Base-by-base conservation (phyloP, 2,329 filamentous ascomycete species). In the Fusarium sp. region DNA sequence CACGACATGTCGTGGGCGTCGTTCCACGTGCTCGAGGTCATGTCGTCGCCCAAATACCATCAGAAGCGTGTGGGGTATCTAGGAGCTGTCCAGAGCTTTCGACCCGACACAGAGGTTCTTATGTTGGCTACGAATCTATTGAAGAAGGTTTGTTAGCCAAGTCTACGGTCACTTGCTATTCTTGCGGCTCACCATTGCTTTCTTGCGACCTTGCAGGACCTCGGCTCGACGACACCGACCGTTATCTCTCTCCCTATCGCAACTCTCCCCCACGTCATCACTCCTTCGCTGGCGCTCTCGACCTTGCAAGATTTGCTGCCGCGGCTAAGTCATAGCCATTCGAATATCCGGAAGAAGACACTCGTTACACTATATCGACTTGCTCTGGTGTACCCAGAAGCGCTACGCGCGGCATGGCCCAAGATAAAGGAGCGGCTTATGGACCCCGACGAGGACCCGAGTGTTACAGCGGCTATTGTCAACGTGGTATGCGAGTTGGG, bases 1-100 rank as follows among this genome's bases (percentile, higher is more conserved):
- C 93, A 98, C 79, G 96, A 98, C 82, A 99, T 99, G 96, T 98
- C 95, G 4, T 99, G 96, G 96, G 96, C 96, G 5, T 95, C 95
- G 12, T 99, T 99, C 83, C 94, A 99, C 80, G 95, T 98, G 55
- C 91, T 99, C 50, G 96, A 99, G 83, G 96, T 99, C 82, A 99
- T 99, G 96, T 97, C 95, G 39, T 97, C 94, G 40, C 87, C 92
- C 50, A 98, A 98, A 79, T 97, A 97, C 80, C 88, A 94, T 73
- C 95, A 98, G 82, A 99, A 99, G 83, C 89, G 95, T 71, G 94
- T 98, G 46, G 96, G 95, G 62, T 99, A 99, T 80, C 86, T 99
- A 18, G 95, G 93, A 13, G 96, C 96, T 9, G 94, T 97, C 31
- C 96, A 99, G 85, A 98, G 92, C 84, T 99, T 98, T 81, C 90